phyloP scores from a whole-genome alignment of 306 rosid species.

The Argentina anserina region DNA sequence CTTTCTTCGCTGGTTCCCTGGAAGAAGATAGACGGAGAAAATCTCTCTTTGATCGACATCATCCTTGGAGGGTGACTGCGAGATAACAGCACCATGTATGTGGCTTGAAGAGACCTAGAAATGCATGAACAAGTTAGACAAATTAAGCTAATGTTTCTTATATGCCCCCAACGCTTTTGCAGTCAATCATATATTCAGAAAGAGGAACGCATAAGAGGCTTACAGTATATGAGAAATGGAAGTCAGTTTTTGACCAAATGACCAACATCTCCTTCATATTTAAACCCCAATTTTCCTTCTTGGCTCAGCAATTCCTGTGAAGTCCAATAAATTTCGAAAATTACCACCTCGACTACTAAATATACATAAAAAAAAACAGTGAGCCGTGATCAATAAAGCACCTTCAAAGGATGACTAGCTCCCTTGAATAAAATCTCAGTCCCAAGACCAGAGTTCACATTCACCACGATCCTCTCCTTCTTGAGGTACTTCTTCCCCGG shows the following conservation, averaged over 20 bases:
- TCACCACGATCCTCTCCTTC: conserved; percentile 66
- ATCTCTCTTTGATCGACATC: conserved; percentile 78
- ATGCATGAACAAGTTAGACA: conserved; percentile 17
- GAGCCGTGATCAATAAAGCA: conserved; percentile 20
- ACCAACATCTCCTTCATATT: conserved; percentile 60
- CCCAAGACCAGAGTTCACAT: conserved; percentile 60
- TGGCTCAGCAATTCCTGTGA: conserved; percentile 57
- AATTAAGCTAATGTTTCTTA: background rate
- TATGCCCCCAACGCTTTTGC: background rate
- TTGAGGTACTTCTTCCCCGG: conserved; percentile 56
- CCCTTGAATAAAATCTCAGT: conserved; percentile 60
- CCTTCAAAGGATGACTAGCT: conserved; percentile 82
- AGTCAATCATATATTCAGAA: background rate
- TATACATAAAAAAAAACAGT: background rate
- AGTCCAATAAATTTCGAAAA: conserved; percentile 13
- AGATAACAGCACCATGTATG: conserved; percentile 54
- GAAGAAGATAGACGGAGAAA: conserved; percentile 63
- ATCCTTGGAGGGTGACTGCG: conserved; percentile 63
- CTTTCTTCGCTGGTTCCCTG: conserved; percentile 55
- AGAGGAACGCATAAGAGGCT: conserved; percentile 13
- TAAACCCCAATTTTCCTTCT: conserved; percentile 57
- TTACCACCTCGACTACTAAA: background rate
- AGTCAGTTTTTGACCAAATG: conserved; percentile 63
- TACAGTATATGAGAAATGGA: conserved; percentile 68
- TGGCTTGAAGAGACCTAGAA: conserved; percentile 64